Base-by-base conservation (phyloP, 2,329 filamentous ascomycete species). In the Xylaria hypoxylon region DNA sequence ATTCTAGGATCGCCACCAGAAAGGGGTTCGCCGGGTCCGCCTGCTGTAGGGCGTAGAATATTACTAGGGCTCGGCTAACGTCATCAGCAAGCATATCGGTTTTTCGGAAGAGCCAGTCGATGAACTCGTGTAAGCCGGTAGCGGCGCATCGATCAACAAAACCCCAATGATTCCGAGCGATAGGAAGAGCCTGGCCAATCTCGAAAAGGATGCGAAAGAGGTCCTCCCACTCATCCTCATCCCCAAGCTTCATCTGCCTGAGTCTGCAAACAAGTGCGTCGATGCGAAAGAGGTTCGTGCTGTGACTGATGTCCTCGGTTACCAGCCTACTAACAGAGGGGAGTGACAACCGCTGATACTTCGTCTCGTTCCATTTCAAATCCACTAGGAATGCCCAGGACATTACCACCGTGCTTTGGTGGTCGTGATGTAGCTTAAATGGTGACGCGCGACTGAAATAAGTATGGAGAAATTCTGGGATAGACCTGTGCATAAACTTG, bases 401-500 rank as follows among this genome's bases (percentile, higher is more conserved):
- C 7, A 51, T 42, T 35, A 11, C n/a, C 11, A 38, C 28, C 3
- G 42, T 58, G 5, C 5, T 35, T 19, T 17, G 19, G 24, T 52
- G 24, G 24, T 51, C 31, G 6, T 33, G 7, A 13, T 33, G n/a
- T n/a, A 38, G 8, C 2, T 17, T 15, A 22, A 2, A 28, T 1
- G 22, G 5, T 24, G 45, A 15, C 10, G 2, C 2, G 33, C 22
- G 45, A n/a, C 28, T 22, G n/a, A 60, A 60, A 52, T 60, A 51
- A 33, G 22, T 22, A n/a, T 42, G 33, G 6, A 60, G 57, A 33
- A 60, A 60, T 42, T 60, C 57, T 10, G 57, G 45, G 2, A 60
- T 35, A 7, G 57, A 60, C 11, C 57, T 42, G 33, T 60, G 57
- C 45, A 51, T 60, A 17, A 60, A 60, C 47, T 60, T 51, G 4